Percentiles rank a stretch among this genome's conserved stretches.
Evolutionary conservation across 108 stramenopile species (phyloP).

Genomic region (Skeletonema costatum): DNA sequence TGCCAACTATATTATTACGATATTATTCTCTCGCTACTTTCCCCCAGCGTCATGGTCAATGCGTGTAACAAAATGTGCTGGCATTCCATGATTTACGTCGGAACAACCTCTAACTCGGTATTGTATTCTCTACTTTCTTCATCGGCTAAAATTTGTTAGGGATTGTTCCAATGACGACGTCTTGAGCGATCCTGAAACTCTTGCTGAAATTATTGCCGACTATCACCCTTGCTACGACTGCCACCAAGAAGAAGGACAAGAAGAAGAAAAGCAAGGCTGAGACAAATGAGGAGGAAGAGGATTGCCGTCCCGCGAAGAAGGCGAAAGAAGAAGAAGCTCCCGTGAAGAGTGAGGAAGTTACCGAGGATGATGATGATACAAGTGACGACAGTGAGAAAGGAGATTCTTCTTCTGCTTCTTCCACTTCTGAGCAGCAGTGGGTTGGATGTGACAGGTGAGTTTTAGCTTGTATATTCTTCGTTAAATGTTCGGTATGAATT

Average conservation of each 20-base stretch:
- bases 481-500: not conserved
- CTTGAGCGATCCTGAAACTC: not conserved
- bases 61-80: no score
- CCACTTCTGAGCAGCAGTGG: slow-evolving; percentile 1
- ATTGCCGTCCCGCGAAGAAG: not conserved
- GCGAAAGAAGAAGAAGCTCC: not conserved
- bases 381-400: not conserved
- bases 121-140: not conserved
- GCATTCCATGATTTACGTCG: not conserved
- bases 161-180: slow-evolving; percentile 1
- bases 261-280: slow-evolving; percentile 1
- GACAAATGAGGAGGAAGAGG: not conserved
- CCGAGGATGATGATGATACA: not conserved
- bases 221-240: not conserved
- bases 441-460: slow-evolving; percentile 12
- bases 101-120: not conserved
- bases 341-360: slow-evolving; percentile 4
- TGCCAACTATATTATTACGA: not conserved
- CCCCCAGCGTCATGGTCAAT: no score
- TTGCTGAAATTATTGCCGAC: not conserved
- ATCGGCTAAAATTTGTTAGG: not conserved
- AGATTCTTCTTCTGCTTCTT: not conserved
- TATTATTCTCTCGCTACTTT: not conserved
- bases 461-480: not conserved
- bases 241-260: not conserved